phyloP scores from a whole-genome alignment of 441 rosid species.

The Theobroma grandiflorum region DNA sequence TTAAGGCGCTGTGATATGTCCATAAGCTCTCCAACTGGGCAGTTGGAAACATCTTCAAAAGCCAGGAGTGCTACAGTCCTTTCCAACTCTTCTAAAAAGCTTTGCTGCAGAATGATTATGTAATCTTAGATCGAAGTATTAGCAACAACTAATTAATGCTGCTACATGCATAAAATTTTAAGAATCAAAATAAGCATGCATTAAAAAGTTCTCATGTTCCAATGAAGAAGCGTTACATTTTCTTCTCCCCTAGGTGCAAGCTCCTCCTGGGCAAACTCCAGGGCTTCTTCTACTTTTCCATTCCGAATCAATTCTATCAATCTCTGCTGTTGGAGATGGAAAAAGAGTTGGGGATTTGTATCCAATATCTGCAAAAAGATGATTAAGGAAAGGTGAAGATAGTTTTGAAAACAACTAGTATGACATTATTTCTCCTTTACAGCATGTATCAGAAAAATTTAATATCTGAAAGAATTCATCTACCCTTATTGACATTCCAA shows the following conservation, averaged over 20 bases:
- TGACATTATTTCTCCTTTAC: background rate
- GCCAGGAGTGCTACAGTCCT: conserved; percentile 89
- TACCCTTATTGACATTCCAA: background rate
- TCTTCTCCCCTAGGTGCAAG: conserved; percentile 98
- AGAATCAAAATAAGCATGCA: conserved; percentile 28
- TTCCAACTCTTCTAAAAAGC: conserved; percentile 93
- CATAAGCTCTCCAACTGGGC: conserved; percentile 89
- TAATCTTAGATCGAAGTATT: conserved; percentile 10
- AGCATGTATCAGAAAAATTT: background rate
- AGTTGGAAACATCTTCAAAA: conserved; percentile 85
- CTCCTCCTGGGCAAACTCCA: conserved; percentile 98
- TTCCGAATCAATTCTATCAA: conserved; percentile 92
- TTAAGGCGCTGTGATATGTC: conserved; percentile 89
- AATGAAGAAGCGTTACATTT: conserved; percentile 56
- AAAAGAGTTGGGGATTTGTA: conserved; percentile 93
- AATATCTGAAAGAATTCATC: background rate
- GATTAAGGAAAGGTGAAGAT: conserved; percentile 14
- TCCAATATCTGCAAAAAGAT: conserved; percentile 74
- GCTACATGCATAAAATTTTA: background rate
- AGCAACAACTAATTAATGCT: background rate
- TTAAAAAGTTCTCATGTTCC: conserved; percentile 21
- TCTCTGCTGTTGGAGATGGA: conserved; percentile 98
- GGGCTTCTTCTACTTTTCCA: conserved; percentile 90
- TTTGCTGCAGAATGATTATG: conserved; percentile 60
- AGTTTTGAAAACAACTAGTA: background rate